A percentile compares a stretch with the other conserved stretches of the same genome.
phyloP scores from a whole-genome alignment of 345 rosid genomes.

The Acer negundo region DNA sequence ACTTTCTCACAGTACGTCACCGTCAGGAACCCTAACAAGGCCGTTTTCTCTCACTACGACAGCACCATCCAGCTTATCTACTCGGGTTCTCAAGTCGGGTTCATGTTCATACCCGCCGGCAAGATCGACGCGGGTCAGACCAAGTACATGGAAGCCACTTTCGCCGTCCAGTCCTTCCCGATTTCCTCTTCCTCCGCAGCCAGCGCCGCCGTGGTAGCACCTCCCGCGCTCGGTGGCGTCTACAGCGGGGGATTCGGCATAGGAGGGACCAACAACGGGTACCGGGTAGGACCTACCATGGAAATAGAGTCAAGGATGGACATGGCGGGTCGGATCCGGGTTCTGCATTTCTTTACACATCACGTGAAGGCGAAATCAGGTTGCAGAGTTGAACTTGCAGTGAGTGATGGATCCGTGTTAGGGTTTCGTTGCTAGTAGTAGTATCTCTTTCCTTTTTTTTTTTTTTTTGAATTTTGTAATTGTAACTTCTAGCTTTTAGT shows the following conservation, averaged over 20 bases:
- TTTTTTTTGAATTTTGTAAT: background rate
- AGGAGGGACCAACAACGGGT: slow-evolving; percentile 24
- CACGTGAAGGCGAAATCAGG: slow-evolving; percentile 63
- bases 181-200: slow-evolving; percentile 34
- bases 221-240: slow-evolving; percentile 21
- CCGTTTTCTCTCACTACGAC: slow-evolving; percentile 88
- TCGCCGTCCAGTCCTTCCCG: slow-evolving; percentile 84
- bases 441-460: background rate
- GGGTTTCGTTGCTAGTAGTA: slow-evolving; percentile 80
- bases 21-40: slow-evolving; percentile 82
- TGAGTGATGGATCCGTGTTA: slow-evolving; percentile 82
- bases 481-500: slow-evolving; percentile 28
- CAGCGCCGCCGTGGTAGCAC: slow-evolving; percentile 20
- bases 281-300: slow-evolving; percentile 77
- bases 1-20: slow-evolving; percentile 88
- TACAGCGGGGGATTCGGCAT: slow-evolving; percentile 22
- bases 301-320: slow-evolving; percentile 80
- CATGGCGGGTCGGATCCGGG: slow-evolving; percentile 85
- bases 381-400: slow-evolving; percentile 73
- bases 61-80: slow-evolving; percentile 88
- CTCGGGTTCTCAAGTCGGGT: slow-evolving; percentile 86
- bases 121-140: slow-evolving; percentile 74
- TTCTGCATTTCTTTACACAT: slow-evolving; percentile 79
- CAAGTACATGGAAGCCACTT: slow-evolving; percentile 95
- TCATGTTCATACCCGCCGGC: slow-evolving; percentile 98